Evolutionary conservation across 108 stramenopile genomes (phyloP), one percentile per base, ranked within the genome.

Genomic region (Conticribra weissflogii): DNA sequence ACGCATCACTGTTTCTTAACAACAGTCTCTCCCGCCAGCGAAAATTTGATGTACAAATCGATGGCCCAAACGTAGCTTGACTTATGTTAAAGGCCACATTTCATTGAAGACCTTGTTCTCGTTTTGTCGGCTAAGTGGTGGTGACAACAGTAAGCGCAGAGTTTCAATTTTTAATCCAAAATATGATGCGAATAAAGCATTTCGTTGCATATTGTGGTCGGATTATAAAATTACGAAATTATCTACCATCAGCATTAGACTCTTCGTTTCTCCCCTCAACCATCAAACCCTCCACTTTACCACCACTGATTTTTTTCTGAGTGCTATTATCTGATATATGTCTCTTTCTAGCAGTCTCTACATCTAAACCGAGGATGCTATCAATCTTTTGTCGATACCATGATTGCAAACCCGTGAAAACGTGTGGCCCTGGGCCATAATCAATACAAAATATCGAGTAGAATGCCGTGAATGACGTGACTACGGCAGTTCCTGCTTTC

Each of bases 361-460:
- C 51, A 55, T 77, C 48, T 22, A 77, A 69, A 16, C 76, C 76
- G 46, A 77, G 54, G 50, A 79, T 56, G 27, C 59, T 29, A 50
- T 79, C 78, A 18, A 74, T 41, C 45, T 79, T 79, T 25, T 36
- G 52, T 54, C 73, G 50, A 63, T 79, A 79, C 78, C 78, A 79
- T 58, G 54, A 27, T 70, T 79, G 78, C 31, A 79, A 54, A 1
- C 68, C 67, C 17, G 78, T 69, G 55, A 79, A 79, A 3, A 66
- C 66, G 46, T 79, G 78, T 17, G 74, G 66, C 34, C 70, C 41
- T 23, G 63, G 52, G 61, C 78, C 78, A 55, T 79, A 79, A 59
- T 79, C 78, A 28, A 79, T 59, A 30, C 70, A 54, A 41, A 79
- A 79, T 56, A 79, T 48, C 30, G 65, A 66, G 34, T 79, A 74